Evolutionary conservation across 1,139 yeast genomes (phyloP), one percentile per base, ranked within the genome.

Genomic region (Debaryomycetaceae sp.): DNA sequence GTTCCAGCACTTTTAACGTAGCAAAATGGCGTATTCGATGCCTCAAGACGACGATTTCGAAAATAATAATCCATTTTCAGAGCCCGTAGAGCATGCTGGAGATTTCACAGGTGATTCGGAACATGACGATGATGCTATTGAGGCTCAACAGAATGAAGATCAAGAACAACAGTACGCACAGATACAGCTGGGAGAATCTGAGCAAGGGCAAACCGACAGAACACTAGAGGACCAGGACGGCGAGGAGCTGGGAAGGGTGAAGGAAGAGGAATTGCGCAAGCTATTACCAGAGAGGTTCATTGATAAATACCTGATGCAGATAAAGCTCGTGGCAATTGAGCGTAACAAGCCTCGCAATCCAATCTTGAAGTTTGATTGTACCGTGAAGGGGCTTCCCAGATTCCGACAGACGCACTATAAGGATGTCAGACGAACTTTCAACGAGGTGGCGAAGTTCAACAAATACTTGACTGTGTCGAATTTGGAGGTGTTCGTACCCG

Each of bases 401-500:
- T 93, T 82, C 62, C 75, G 97, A 46, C 90, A 87, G 49, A 68
- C 79, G 6, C 63, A 68, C 5, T 91, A 87, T 61, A 81, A 83
- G 47, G 93, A 85, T 47, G 71, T 93, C 22, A 80, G 96, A 51
- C 78, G 98, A 46, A 85, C 97, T 0, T 87, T 80, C 57, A 77
- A 77, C 48, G 99, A 93, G 62, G 75, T 90, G 51, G 79, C 78
- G 38, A 80, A 82, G 53, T 81, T 95, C 57, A 88, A 87, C 66
- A 83, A 82, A 55, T 93, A 86, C 59, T 71, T 91, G 52, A 80
- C 83, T 47, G 81, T 84, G 22, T 87, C 95, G 36, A 86, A 89
- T 55, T 83, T 95, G 33, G 99, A 93, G 63, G 91, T 95, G 49
- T 90, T 93, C 66, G 93, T 95, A 5, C 98, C 99, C 0, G 83